Evolutionary conservation across 108 stramenopile species (phyloP).

Genomic region (Schizochytrium sp.): DNA sequence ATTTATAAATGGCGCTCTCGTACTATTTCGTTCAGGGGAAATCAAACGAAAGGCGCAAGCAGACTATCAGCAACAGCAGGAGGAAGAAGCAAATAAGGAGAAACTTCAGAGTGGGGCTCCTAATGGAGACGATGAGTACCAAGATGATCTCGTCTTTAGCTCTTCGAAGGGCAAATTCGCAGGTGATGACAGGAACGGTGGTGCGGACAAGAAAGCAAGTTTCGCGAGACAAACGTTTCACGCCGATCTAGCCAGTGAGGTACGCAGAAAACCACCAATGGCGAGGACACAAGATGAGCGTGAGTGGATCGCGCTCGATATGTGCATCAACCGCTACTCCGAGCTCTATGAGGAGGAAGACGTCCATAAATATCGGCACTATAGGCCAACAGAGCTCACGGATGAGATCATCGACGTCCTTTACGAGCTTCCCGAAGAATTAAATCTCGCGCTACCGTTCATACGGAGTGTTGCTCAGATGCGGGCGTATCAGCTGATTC

Average conservation of each 20-base stretch:
- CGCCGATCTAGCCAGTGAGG: background rate
- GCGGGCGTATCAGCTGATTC: background rate
- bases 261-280: background rate
- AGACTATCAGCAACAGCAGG: background rate
- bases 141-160: no score
- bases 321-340: background rate
- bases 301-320: background rate
- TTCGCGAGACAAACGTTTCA: background rate
- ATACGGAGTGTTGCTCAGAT: background rate
- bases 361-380: background rate
- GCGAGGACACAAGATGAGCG: background rate
- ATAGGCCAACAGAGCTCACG: background rate
- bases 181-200: background rate
- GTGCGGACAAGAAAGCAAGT: background rate
- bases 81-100: background rate
- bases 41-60: background rate
- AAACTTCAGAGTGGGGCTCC: no score
- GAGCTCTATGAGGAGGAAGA: background rate
- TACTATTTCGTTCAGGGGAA: background rate
- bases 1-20: background rate
- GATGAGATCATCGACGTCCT: constrained; percentile 2
- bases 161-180: background rate
- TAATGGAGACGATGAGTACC: no score
- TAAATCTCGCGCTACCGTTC: background rate
- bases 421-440: background rate